Evolutionary conservation across 2,329 filamentous ascomycete species (phyloP), one percentile per base, ranked within the genome.

Genomic region (Ascochyta fabae): DNA sequence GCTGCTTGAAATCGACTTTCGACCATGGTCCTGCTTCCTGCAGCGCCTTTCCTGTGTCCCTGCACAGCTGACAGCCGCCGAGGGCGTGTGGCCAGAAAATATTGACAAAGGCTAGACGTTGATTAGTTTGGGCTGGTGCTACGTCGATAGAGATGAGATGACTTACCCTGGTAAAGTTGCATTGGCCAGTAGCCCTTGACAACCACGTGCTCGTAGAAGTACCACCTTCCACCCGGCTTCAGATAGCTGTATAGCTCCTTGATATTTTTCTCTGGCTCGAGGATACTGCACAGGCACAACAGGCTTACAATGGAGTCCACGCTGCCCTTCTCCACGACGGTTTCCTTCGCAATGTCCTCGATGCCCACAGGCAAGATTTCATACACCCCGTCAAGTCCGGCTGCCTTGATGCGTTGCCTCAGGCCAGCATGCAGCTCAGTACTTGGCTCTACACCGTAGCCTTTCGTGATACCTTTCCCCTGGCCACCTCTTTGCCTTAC

Each of bases 91-190:
- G 61, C 61, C 61, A 64, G 31, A 64, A 64, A 1, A 60, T 2
- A 48, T 64, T 64, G 44, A 62, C 57, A 15, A 60, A 19, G 36
- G 10, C 36, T 39, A 22, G 16, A 23, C 4, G n/a, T 13, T 8
- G 15, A 6, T 22, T 13, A 22, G 22, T 19, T 10, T 3, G 23
- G 19, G 4, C 12, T 9, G 13, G 29, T 1, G 8, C n/a, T 9
- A 12, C 19, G n/a, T 16, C 7, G 36, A 8, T 22, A 8, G 8
- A 15, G 36, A 23, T 6, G 3, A 49, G 36, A 23, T 6, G 3
- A 49, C 61, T 10, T 58, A 64, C 61, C 49, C 55, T 64, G 61
- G 36, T 64, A 64, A 6, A 62, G n/a, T 27, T 47, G 56, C 57
- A 64, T 64, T 1, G 47, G 39, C 59, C 50, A 48, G 15, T 40